Percentiles rank a stretch among this genome's conserved stretches.
Conservation (phyloP, 73 alveolate genomes). For the Urostyla sp. region DNA sequence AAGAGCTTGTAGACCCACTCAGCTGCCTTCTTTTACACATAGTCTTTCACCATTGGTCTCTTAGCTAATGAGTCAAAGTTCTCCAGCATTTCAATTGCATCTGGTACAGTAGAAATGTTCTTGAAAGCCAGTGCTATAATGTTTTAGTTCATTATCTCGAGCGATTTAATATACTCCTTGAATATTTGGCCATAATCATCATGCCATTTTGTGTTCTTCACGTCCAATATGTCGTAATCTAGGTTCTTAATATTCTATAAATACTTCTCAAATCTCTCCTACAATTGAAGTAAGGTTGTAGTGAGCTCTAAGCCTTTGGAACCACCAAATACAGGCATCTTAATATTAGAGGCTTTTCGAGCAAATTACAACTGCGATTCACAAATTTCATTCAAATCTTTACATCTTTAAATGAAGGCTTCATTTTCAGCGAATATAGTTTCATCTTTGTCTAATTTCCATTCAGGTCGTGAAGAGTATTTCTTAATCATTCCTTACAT, state of each 20-base stretch:
- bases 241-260: slow-evolving; percentile 85
- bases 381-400: slow-evolving; percentile 98
- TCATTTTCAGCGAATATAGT: slow-evolving; percentile 99
- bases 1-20: slow-evolving; percentile 81
- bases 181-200: slow-evolving; percentile 95
- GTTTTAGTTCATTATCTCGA: slow-evolving; percentile 95
- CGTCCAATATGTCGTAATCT: slow-evolving; percentile 97
- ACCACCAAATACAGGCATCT: slow-evolving; percentile 98
- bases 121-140: slow-evolving; percentile 98
- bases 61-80: slow-evolving; percentile 97
- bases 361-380: slow-evolving; percentile 98
- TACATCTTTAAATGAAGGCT: slow-evolving; percentile 99
- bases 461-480: slow-evolving; percentile 54
- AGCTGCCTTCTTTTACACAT: slow-evolving; percentile 95
- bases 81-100: slow-evolving; percentile 98
- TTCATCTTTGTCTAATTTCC: slow-evolving; percentile 87
- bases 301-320: slow-evolving; percentile 97
- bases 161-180: slow-evolving; percentile 87
- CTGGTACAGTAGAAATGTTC: slow-evolving; percentile 96
- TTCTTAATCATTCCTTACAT: slow-evolving; percentile 69
- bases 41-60: slow-evolving; percentile 95
- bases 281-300: slow-evolving; percentile 90
- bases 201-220: slow-evolving; percentile 99
- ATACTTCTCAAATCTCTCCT: slow-evolving; percentile 92
- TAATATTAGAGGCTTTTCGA: slow-evolving; percentile 85